A percentile compares a stretch with the other conserved stretches of the same genome.
Evolutionary conservation across 2,329 filamentous ascomycete genomes (phyloP).

Genomic region (Beauveria caledonica): DNA sequence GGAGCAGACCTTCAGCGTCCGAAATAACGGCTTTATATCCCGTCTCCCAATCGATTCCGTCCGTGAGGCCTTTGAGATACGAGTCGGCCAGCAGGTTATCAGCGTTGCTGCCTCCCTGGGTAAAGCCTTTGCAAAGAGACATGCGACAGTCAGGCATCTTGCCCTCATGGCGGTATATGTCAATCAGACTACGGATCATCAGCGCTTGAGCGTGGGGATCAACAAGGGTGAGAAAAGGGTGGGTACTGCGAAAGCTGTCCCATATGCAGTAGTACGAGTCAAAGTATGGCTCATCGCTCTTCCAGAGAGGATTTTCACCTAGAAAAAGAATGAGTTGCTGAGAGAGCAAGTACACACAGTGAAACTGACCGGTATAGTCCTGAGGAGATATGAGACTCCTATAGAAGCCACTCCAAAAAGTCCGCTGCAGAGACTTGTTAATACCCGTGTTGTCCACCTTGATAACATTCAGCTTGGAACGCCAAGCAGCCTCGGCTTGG

Average conservation of each 20-base stretch:
- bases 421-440: constrained; percentile 48
- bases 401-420: constrained; percentile 67
- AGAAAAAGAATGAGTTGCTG: constrained; percentile 55
- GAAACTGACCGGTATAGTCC: constrained; percentile 49
- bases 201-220: constrained; percentile 59
- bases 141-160: constrained; percentile 71
- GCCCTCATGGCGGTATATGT: constrained; percentile 61
- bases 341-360: constrained; percentile 21
- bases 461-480: constrained; percentile 52
- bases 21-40: constrained; percentile 67
- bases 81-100: constrained; percentile 64
- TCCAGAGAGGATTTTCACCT: constrained; percentile 66
- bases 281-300: constrained; percentile 63
- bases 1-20: constrained; percentile 53
- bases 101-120: constrained; percentile 69
- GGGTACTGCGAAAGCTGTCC: constrained; percentile 65
- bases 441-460: constrained; percentile 46
- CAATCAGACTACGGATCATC: constrained; percentile 64
- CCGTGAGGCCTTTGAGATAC: constrained; percentile 59
- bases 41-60: constrained; percentile 58
- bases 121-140: constrained; percentile 67
- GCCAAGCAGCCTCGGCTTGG: constrained; percentile 53
- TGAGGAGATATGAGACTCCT: constrained; percentile 62
- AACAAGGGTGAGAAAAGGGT: constrained; percentile 62
- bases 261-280: constrained; percentile 64